These are phyloP conservation scores for Gaertneriomyces semiglobifer DNA, from an alignment of 192 early-diverging fungal genomes.

Conservation along the genomic window DNA sequence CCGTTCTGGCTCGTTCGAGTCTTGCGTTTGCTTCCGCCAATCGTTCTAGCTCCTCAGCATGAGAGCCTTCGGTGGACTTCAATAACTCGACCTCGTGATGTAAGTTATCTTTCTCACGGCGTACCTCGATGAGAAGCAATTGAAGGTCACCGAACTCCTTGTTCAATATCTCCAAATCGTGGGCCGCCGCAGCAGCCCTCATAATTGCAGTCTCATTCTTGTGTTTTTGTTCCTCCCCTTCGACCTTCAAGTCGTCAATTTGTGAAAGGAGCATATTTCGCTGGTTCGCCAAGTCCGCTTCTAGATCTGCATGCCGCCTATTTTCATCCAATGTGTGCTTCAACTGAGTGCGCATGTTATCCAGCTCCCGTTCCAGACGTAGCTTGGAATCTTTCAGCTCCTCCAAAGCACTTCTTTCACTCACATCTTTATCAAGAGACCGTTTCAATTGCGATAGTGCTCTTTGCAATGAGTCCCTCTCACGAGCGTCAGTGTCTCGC, in stretches of 20 bases:
- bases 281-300: background rate
- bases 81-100: background rate
- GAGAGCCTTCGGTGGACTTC: background rate
- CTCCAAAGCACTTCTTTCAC: slow-evolving; percentile 19
- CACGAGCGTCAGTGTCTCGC: slow-evolving; percentile 22
- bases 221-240: slow-evolving; percentile 8
- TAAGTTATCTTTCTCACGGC: background rate
- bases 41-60: background rate
- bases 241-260: background rate
- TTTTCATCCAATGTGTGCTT: slow-evolving; percentile 13
- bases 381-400: background rate
- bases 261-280: slow-evolving; percentile 3
- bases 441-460: slow-evolving; percentile 27
- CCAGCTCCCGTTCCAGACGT: slow-evolving; percentile 20
- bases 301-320: background rate
- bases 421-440: slow-evolving; percentile 9
- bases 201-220: background rate
- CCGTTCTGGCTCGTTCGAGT: background rate
- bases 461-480: slow-evolving; percentile 20
- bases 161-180: slow-evolving; percentile 1
- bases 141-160: slow-evolving; percentile 15
- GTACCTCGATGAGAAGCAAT: background rate
- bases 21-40: background rate
- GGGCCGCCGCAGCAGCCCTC: background rate
- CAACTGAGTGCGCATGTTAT: slow-evolving; percentile 22